Base-by-base conservation (phyloP, 1,284 basidiomycete species). In the Pseudomicrostroma phylloplanum region DNA sequence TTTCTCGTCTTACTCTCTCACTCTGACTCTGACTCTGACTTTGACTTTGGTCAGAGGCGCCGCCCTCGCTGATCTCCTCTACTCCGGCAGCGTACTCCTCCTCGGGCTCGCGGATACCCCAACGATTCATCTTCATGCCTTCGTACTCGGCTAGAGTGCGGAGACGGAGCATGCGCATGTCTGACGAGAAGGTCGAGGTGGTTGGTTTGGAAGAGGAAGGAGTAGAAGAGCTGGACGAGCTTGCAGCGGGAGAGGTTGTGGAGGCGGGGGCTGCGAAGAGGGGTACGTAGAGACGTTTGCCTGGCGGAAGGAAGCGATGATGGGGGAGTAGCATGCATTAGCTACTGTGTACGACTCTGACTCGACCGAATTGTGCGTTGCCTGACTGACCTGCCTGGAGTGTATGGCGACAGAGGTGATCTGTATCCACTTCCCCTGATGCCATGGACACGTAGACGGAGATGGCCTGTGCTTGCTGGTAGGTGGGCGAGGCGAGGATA, bases 131-230 rank as follows among this genome's bases (percentile, higher is more conserved):
- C 19, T 63, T 62, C 63, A 81, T 71, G 8, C 64, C 60, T 17
- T 79, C 69, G 55, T 79, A 79, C 40, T 78, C 77, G 0, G 46
- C 49, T 21, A 68, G 41, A 59, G 71, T 66, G 1, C 62, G 62
- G 17, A 81, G 61, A 17, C 73, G 65, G 11, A 81, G 67, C 80
- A 81, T 81, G 54, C 74, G 57, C 81, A 81, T 81, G 36, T 73
- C 72, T 2, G 67, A 71, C 12, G 73, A 69, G 48, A 78, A 77
- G 13, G 56, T 61, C 4, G 43, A 17, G 43, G 2, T 59, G 65
- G n/a, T 36, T 60, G 65, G 40, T 65, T 59, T 55, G 3, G 9
- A 9, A 36, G 30, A 36, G 9, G 30, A 36, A 36, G 30, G 3
- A 9, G 4, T 36, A 36, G 30, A 36, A 36, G 30, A 36, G 30